A percentile compares a stretch with the other conserved stretches of the same genome.
These are phyloP conservation scores for Globisporangium apiculatum DNA, from an alignment of 352 stramenopile species.

Conservation along the genomic window DNA sequence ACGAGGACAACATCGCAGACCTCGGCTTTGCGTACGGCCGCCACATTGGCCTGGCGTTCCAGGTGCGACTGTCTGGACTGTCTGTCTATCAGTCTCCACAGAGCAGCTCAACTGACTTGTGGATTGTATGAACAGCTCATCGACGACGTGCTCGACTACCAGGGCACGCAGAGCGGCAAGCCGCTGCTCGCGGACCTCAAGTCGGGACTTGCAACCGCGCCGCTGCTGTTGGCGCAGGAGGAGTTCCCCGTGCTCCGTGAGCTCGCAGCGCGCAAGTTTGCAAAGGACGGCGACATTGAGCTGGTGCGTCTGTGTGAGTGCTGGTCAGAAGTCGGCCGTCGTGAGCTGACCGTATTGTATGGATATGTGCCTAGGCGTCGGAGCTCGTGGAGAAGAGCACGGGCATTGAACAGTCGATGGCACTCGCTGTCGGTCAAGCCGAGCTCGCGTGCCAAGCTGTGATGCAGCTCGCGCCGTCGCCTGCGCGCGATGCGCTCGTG, in stretches of 20 bases:
- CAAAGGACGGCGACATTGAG: slow-evolving; percentile 89
- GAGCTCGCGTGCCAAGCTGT: slow-evolving; percentile 93
- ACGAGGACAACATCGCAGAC: slow-evolving; percentile 75
- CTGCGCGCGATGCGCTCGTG: slow-evolving; percentile 78
- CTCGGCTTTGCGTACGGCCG: slow-evolving; percentile 95
- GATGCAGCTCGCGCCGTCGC: slow-evolving; percentile 81
- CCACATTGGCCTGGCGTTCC: slow-evolving; percentile 97
- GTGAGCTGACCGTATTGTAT: slow-evolving; percentile 2
- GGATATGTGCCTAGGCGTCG: slow-evolving; percentile 44
- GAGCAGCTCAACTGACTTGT: too few species aligned
- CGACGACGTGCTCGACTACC: slow-evolving; percentile 98
- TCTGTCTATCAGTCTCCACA: background rate
- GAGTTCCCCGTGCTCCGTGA: slow-evolving; percentile 89
- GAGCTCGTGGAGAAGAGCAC: slow-evolving; percentile 87
- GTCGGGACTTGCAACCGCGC: slow-evolving; percentile 94
- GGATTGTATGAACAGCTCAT: slow-evolving; percentile 63
- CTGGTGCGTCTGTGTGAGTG: slow-evolving; percentile 31
- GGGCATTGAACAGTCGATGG: slow-evolving; percentile 90
- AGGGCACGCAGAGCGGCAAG: slow-evolving; percentile 92
- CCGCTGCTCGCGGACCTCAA: slow-evolving; percentile 94
- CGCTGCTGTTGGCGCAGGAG: slow-evolving; percentile 94
- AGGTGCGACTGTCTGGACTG: slow-evolving; percentile 48
- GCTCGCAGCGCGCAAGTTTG: slow-evolving; percentile 90
- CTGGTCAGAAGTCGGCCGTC: slow-evolving; percentile 2
- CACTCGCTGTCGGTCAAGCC: slow-evolving; percentile 94